phyloP scores from a whole-genome alignment of 2,329 filamentous ascomycete species.

The Tolypocladium nubicola region DNA sequence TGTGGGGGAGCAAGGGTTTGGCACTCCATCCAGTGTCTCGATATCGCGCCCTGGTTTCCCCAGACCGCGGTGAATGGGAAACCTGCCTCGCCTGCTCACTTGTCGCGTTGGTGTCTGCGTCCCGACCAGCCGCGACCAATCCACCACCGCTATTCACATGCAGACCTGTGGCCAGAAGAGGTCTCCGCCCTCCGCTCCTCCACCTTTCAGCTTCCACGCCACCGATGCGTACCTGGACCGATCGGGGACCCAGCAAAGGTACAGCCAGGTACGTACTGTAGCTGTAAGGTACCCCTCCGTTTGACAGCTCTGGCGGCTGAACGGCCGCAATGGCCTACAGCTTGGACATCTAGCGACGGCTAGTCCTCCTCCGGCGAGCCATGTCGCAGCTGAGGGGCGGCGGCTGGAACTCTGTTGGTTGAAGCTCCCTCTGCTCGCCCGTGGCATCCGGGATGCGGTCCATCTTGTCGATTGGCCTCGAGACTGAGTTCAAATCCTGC shows the following conservation, averaged over 20 bases:
- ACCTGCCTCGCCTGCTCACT: not conserved
- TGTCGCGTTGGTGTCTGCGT: not conserved
- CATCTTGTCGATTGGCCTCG: not conserved
- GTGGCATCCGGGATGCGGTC: not conserved
- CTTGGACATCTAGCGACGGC: not conserved
- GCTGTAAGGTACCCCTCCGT: not conserved
- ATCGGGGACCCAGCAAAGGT: not conserved
- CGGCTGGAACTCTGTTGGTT: slow-evolving; percentile 1
- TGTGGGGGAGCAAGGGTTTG: slow-evolving; percentile 1
- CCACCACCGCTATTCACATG: not conserved
- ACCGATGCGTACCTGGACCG: slow-evolving; percentile 1
- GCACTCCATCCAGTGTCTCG: not conserved
- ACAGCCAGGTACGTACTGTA: not conserved
- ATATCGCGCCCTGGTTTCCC: not conserved
- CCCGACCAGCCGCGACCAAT: not conserved
- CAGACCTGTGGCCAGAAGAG: not conserved
- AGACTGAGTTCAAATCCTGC: not conserved
- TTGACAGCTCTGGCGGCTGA: not conserved
- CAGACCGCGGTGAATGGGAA: not conserved
- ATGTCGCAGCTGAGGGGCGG: not conserved
- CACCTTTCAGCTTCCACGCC: not conserved
- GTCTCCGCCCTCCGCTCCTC: not conserved
- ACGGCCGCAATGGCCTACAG: not conserved
- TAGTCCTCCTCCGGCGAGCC: not conserved
- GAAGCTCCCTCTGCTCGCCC: not conserved